Evolutionary conservation across 2,329 filamentous ascomycete genomes (phyloP), one percentile per base, ranked within the genome.

Genomic region (Colletotrichum viniferum): DNA sequence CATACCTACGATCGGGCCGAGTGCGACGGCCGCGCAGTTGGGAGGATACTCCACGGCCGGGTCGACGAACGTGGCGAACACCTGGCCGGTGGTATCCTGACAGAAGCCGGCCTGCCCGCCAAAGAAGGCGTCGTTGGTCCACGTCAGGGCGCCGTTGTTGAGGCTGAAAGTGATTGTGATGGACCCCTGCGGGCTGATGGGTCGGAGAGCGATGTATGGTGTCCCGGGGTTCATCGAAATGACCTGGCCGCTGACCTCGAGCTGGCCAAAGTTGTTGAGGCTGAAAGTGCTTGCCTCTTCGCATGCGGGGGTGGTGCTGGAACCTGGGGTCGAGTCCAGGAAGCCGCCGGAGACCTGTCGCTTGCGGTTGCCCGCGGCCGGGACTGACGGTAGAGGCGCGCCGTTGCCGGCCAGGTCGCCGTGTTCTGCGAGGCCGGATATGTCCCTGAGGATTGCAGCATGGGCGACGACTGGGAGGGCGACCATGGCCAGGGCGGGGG

Each of bases 31-130:
- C 6, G 21, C n/a, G 5, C 75, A 76, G 28, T 67, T 63, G 34
- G 69, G 36, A 4, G 73, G 73, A 36, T 76, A 76, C 13, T 73
- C 38, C 43, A 72, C 73, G 21, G 63, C 61, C 13, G 72, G 69
- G 60, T 77, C 34, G 24, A 32, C 65, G 30, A 77, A 76, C 13
- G 69, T 76, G 5, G 75, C 68, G 43, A 48, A 76, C 8, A 76
- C 48, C 30, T 60, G 56, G 4, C 69, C 69, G 18, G 34, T 14
- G 30, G 58, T 21, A n/a, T 75, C 75, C n/a, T 73, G 63, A 21
- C 75, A 77, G 58, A 77, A 73, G 14, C 75, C 73, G 13, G 75
- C 75, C 24, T 64, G 38, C 55, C 69, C 72, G 36, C 64, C 64
- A 28, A 76, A 77, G 60, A 77, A 76, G 26, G 18, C 21, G 18